phyloP scores from a whole-genome alignment of 768 basidiomycete species.

The Mycena belliarum region DNA sequence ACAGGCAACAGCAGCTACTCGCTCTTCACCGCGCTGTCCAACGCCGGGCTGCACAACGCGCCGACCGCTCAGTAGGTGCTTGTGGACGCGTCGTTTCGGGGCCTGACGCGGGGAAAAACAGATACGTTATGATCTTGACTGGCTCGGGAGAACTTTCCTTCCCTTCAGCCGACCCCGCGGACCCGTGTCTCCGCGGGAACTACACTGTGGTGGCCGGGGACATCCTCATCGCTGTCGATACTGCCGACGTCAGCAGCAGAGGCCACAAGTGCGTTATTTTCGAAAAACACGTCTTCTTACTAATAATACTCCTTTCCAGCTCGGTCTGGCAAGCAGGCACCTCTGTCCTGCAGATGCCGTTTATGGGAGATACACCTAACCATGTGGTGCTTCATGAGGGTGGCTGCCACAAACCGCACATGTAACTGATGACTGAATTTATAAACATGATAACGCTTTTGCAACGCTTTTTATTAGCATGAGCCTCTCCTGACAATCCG shows the following conservation, averaged over 20 bases:
- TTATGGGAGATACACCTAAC: not conserved
- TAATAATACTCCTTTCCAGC: not conserved
- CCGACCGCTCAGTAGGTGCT: slow-evolving; percentile 11
- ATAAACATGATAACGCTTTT: too few species aligned
- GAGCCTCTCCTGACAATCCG: too few species aligned
- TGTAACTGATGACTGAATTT: too few species aligned
- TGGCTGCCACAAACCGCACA: slow-evolving; percentile 4
- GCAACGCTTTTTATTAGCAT: too few species aligned
- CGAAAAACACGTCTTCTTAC: not conserved
- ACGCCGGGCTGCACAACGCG: slow-evolving; percentile 15
- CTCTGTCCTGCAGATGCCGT: slow-evolving; percentile 11
- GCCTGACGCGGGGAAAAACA: not conserved
- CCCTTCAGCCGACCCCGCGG: slow-evolving; percentile 2
- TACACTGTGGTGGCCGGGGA: slow-evolving; percentile 12
- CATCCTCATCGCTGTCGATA: slow-evolving; percentile 12
- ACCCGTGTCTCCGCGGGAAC: slow-evolving; percentile 5
- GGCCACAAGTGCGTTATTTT: slow-evolving; percentile 13
- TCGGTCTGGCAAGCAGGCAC: slow-evolving; percentile 17
- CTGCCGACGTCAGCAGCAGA: not conserved
- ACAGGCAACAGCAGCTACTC: slow-evolving; percentile 13
- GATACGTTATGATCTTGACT: slow-evolving; percentile 14
- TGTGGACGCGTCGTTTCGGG: not conserved
- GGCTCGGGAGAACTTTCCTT: slow-evolving; percentile 11
- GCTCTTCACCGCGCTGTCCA: slow-evolving; percentile 7
- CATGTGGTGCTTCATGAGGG: slow-evolving; percentile 11